Evolutionary conservation across 2,329 filamentous ascomycete species (phyloP), one percentile per base, ranked within the genome.

Genomic region (Cordyceps pruinosa): DNA sequence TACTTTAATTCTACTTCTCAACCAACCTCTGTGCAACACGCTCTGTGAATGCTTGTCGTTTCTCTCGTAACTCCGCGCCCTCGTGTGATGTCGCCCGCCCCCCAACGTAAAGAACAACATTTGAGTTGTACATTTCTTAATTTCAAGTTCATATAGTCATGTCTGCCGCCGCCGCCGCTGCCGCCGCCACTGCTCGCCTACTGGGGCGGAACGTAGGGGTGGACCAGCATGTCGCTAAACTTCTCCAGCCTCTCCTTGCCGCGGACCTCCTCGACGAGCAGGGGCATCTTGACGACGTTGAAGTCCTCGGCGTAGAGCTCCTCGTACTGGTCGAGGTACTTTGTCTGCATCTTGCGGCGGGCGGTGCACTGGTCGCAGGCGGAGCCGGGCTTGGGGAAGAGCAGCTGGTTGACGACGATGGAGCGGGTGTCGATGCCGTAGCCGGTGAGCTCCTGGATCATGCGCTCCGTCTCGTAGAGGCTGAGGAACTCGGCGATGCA

Each of bases 281-380:
- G 74, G 37, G 94, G 94, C 92, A 99, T 97, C 80, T 93, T 93
- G 64, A 99, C 93, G 39, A 99, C 92, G 70, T 99, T 96, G 77
- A 99, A 99, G 60, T 75, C 73, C 73, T 99, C 94, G 69, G 97
- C 92, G 71, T 99, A 99, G 59, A 99, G 76, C 77, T 99, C 94
- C 75, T 96, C 92, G 67, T 97, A 97, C 79, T 99, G 93, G 70
- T 97, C 92, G 44, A 99, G 81, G 70, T 99, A 99, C 78, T 99
- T 99, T 80, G 91, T 94, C 80, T 99, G 94, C 94, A 99, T 99
- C 79, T 95, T 95, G 68, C 92, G 81, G 62, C 94, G 80, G 46
- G 94, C 89, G 69, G 91, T 96, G 75, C 94, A 99, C 78, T 99
- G 94, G 61, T 97, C 91, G 73, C 94, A 99, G 35, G 84, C 82